Percentiles rank a stretch among this genome's conserved stretches.
Evolutionary conservation across 352 stramenopile genomes (phyloP).

Genomic region (Phytophthora litchii): DNA sequence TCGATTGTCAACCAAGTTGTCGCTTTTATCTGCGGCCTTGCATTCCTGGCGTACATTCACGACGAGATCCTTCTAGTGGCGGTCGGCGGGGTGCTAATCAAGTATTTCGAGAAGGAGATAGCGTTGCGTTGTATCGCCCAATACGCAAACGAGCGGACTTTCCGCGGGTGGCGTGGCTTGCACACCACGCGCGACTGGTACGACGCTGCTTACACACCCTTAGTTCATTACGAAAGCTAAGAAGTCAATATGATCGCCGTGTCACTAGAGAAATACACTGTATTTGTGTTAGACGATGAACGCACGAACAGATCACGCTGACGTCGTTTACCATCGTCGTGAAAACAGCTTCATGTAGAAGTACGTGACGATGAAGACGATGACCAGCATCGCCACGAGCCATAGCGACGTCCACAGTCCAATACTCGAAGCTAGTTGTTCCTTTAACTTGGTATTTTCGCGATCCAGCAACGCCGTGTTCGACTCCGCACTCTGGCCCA

Average conservation of each 20-base stretch:
- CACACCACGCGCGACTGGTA: slow-evolving; percentile 90
- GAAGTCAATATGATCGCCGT: background rate
- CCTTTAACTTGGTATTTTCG: slow-evolving; percentile 63
- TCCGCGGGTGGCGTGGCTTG: slow-evolving; percentile 77
- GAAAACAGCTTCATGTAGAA: slow-evolving; percentile 86
- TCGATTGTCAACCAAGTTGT: slow-evolving; percentile 77
- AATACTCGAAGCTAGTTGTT: slow-evolving; percentile 74
- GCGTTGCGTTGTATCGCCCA: slow-evolving; percentile 77
- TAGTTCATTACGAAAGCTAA: slow-evolving; percentile 75
- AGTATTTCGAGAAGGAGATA: slow-evolving; percentile 74
- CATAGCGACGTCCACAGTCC: slow-evolving; percentile 77
- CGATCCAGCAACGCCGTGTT: slow-evolving; percentile 67
- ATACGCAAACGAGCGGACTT: slow-evolving; percentile 67
- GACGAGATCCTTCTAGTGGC: slow-evolving; percentile 70
- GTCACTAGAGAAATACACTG: slow-evolving; percentile 22
- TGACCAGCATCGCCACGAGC: slow-evolving; percentile 61
- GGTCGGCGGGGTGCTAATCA: slow-evolving; percentile 58
- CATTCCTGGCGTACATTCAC: slow-evolving; percentile 71
- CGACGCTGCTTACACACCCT: slow-evolving; percentile 80
- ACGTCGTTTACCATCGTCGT: slow-evolving; percentile 50
- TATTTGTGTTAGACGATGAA: slow-evolving; percentile 5
- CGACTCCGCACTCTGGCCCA: slow-evolving; percentile 71
- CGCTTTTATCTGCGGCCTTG: slow-evolving; percentile 59
- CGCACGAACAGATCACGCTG: too few species aligned
- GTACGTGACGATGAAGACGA: slow-evolving; percentile 74